Base-by-base conservation (phyloP, 176 grass and related monocot genomes). In the Thalia dealbata region DNA sequence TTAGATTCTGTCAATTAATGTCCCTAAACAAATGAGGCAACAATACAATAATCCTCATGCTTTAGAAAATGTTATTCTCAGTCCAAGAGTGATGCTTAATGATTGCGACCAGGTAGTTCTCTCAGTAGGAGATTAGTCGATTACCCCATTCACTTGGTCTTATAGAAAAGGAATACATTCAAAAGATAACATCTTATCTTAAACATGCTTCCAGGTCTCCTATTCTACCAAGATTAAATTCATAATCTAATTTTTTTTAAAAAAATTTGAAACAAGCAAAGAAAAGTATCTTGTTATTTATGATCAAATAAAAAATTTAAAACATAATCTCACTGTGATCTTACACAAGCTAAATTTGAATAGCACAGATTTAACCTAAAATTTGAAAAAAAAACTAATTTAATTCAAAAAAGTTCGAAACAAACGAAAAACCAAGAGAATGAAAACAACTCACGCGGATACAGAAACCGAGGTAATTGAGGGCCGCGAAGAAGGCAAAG, bases 401-500 rank as follows among this genome's bases (percentile, higher is more conserved):
- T 23, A n/a, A 58, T n/a, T 58, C 54, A 19, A n/a, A 58, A 58
- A 23, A 5, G 54, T n/a, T 58, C 19, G 15, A 23, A 70, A 26
- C 14, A 44, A 22, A 46, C 24, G 42, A 48, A 46, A 24, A 23
- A 46, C 16, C 18, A 45, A 48, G 24, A 9, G 14, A 64, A 32
- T 7, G 14, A 30, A 64, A 30, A 16, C 3, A 38, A 52, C 70
- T 52, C 27, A 72, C 70, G 26, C 48, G 50, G 48, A 12, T 32
- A 54, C 23, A 11, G 50, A 18, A 72, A 52, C 21, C 10, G 70
- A 68, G 38, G 35, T 12, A 68, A 43, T 52, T 29, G 73, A 42
- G 60, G 73, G 42, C 3, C 1, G 27, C 15, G 70, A 28, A 1
- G 19, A 29, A 11, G 77, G 80, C 76, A 78, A n/a, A 75, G 27